Evolutionary conservation across 2,329 filamentous ascomycete genomes (phyloP), one percentile per base, ranked within the genome.

Genomic region (Alternaria angustiovoidea): DNA sequence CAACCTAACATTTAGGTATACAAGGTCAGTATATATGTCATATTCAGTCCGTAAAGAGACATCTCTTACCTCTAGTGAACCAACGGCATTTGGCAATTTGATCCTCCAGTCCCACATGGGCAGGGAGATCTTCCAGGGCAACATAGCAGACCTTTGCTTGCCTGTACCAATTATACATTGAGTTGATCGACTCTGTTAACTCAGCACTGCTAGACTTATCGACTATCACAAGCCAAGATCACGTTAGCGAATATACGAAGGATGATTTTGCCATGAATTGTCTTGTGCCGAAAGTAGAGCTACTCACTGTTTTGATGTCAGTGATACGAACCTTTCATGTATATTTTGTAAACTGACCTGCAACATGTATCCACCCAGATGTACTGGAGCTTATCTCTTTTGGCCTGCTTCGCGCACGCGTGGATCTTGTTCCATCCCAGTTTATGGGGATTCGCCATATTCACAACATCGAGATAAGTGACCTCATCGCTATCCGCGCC

Each of bases 321-420:
- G 22, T 24, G 22, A 24, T 0, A 7, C 22, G 22, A 7, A 2
- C 22, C 1, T 7, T 0, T 2, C 0, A 24, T 24, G 22, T 24
- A 2, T 24, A 24, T 24, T 2, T 24, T 24, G 22, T 24, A 1
- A 24, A 5, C 38, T 44, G 1, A 57, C 54, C 54, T 70, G 41
- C 66, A 68, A 38, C 61, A 69, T 1, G 67, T 68, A 20, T 66
- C 65, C 1, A 67, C 54, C 65, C 61, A 69, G 8, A 65, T 60
- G 6, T 63, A 64, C 8, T 38, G 24, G 20, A 68, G 16, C 2
- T 57, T 51, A 46, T 68, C 59, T 12, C 38, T 49, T 14, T 54
- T 60, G 42, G 56, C 59, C 51, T 68, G 63, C 2, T 8, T 20
- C 3, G 57, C 59, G 11, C 66, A 75, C 5, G 62, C 65, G 5